Percentiles rank a stretch among this genome's conserved stretches.
phyloP scores from a whole-genome alignment of 2,329 filamentous ascomycete species.

The Nemania serpens region DNA sequence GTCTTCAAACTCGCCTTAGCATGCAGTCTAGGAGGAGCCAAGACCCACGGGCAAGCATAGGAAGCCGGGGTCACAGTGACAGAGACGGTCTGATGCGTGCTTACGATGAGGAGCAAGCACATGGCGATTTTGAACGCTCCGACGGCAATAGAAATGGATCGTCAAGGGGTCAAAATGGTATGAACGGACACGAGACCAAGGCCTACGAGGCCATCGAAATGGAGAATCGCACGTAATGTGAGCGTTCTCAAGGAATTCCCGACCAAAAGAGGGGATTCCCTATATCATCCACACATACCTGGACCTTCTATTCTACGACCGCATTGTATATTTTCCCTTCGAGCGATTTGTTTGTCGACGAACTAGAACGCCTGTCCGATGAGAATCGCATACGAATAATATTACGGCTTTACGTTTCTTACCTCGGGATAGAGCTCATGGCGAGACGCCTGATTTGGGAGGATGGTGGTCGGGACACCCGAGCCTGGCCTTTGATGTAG shows the following conservation, averaged over 20 bases:
- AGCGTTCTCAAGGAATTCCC: constrained; percentile 22
- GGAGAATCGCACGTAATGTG: constrained; percentile 50
- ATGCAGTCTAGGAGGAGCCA: constrained; percentile 88
- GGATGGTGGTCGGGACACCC: constrained; percentile 19
- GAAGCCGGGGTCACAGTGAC: constrained; percentile 67
- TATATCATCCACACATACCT: constrained; percentile 11
- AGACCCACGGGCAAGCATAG: constrained; percentile 65
- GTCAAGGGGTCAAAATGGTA: constrained; percentile 45
- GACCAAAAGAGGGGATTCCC: background rate
- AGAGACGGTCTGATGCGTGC: constrained; percentile 83
- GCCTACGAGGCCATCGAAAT: constrained; percentile 55
- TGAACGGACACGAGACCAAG: constrained; percentile 48
- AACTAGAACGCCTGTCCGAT: constrained; percentile 30
- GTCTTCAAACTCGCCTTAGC: constrained; percentile 85
- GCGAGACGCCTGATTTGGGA: constrained; percentile 14
- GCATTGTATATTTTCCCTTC: constrained; percentile 40
- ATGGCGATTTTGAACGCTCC: constrained; percentile 72
- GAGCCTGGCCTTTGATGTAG: constrained; percentile 13
- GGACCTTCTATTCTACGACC: constrained; percentile 28
- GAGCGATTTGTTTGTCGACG: constrained; percentile 27
- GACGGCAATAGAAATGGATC: constrained; percentile 71
- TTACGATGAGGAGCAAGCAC: constrained; percentile 80
- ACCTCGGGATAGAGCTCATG: constrained; percentile 24
- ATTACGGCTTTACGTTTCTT: constrained; percentile 35
- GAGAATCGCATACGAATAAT: constrained; percentile 34